Evolutionary conservation across 805 yeast genomes (phyloP), one percentile per base, ranked within the genome.

Genomic region (Starmera quercuum): DNA sequence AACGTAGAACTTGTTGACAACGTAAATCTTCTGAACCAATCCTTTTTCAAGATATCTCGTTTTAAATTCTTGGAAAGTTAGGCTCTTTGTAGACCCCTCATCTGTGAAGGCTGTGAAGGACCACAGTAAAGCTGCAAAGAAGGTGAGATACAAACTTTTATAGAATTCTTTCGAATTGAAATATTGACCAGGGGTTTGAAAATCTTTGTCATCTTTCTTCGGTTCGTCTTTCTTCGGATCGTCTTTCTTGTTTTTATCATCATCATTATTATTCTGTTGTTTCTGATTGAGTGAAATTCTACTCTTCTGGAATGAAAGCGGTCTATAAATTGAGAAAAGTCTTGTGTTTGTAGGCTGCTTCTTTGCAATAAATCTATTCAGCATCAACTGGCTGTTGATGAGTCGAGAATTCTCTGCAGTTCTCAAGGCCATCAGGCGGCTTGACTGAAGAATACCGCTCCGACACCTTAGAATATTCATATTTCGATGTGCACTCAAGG

Each of bases 41-140:
- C 95, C 95, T 44, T 74, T 75, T 41, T 81, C 85, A 20, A 88
- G 63, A 44, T 82, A 79, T 37, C 78, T 74, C n/a, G 79, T 68
- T 54, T 82, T 81, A 66, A 88, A 87, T 51, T 85, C 95, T 61
- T 85, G 95, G 66, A 78, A 81, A 2, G 88, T 69, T 30, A 74
- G 49, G 8, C 53, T 53, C 20, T 54, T 46, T 14, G 46, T 42
- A 5, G 52, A 45, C 13, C 41, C 32, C 23, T 41, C 38, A 16
- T 53, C 56, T 5, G 46, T 43, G 10, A 58, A 51, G 4, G 58
- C 49, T 21, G 61, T 35, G n/a, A 63, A 32, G 28, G 59, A 54
- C 35, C 61, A 59, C n/a, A 64, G 31, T 3, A 63, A 37, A 2
- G 65, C 51, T 26, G 62, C 57, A 7, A 66, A 68, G 6, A 56